Evolutionary conservation across 148 eudicot species (phyloP).

Genomic region (Dysphania ambrosioides): DNA sequence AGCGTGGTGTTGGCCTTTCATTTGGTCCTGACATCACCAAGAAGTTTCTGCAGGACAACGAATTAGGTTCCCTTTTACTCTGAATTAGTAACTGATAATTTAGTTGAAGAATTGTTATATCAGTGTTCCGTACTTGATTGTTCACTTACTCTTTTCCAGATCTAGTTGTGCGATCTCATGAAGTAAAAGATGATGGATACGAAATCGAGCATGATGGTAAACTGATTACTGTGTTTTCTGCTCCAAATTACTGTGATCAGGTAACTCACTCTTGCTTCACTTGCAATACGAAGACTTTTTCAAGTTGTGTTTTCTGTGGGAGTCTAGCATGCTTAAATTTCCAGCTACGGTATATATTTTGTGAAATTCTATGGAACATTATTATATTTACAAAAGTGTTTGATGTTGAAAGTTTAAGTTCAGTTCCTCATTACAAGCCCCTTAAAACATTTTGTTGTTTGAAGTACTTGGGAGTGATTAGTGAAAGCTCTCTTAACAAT

Average conservation of each 20-base stretch:
- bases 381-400: no score
- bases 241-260: constrained; percentile 98
- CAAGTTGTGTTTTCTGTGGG: no score
- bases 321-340: no score
- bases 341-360: no score
- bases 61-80: constrained; percentile 50
- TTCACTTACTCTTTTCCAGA: constrained; percentile 38
- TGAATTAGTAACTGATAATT: background rate
- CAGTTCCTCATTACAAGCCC: no score
- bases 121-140: no score
- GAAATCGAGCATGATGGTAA: constrained; percentile 97
- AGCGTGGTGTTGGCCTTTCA: constrained; percentile 97
- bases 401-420: no score
- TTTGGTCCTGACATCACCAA: constrained; percentile 93
- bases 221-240: constrained; percentile 96
- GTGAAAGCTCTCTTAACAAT: background rate
- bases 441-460: no score
- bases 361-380: no score
- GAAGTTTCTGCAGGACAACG: constrained; percentile 84
- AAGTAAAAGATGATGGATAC: constrained; percentile 98
- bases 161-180: constrained; percentile 92
- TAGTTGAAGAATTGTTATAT: background rate
- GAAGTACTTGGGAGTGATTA: no score
- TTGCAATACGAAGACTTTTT: background rate
- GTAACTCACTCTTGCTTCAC: constrained; percentile 32